phyloP scores from a whole-genome alignment of 2,329 filamentous ascomycete genomes.

The Sclerotinia glacialis region DNA sequence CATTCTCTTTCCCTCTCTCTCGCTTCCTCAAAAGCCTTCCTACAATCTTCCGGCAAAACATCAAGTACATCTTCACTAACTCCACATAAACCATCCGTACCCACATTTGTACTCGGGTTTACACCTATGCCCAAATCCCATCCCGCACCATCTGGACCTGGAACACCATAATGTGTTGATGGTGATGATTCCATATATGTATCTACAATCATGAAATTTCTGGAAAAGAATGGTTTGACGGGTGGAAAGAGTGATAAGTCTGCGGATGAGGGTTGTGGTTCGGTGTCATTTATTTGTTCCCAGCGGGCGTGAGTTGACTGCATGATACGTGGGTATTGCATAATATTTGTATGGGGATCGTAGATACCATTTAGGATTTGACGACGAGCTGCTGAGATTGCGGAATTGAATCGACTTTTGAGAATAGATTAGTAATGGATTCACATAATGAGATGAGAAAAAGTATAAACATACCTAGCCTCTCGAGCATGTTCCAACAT shows the following conservation, averaged over 20 bases:
- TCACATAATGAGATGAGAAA: not conserved
- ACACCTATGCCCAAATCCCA: constrained; percentile 43
- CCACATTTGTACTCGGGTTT: not conserved
- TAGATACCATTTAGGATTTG: constrained; percentile 75
- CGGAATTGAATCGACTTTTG: constrained; percentile 76
- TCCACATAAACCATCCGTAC: constrained; percentile 55
- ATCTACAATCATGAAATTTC: constrained; percentile 62
- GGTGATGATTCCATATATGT: constrained; percentile 57
- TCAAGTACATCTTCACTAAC: constrained; percentile 64
- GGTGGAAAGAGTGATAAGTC: constrained; percentile 47
- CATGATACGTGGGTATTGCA: constrained; percentile 84
- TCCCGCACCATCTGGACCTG: constrained; percentile 54
- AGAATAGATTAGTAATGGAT: not conserved
- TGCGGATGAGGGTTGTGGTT: constrained; percentile 17
- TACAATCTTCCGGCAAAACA: constrained; percentile 67
- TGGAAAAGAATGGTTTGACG: constrained; percentile 56
- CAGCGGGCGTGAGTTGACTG: constrained; percentile 86
- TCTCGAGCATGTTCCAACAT: constrained; percentile 91
- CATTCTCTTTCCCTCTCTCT: constrained; percentile 64
- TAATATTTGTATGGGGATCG: constrained; percentile 87
- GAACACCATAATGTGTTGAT: constrained; percentile 52
- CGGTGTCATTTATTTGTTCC: constrained; percentile 60
- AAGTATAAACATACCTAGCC: constrained; percentile 63
- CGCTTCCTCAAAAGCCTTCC: constrained; percentile 68
- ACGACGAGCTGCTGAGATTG: constrained; percentile 62